Evolutionary conservation across 108 stramenopile genomes (phyloP).

Genomic region (Cyclotella distinguenda): DNA sequence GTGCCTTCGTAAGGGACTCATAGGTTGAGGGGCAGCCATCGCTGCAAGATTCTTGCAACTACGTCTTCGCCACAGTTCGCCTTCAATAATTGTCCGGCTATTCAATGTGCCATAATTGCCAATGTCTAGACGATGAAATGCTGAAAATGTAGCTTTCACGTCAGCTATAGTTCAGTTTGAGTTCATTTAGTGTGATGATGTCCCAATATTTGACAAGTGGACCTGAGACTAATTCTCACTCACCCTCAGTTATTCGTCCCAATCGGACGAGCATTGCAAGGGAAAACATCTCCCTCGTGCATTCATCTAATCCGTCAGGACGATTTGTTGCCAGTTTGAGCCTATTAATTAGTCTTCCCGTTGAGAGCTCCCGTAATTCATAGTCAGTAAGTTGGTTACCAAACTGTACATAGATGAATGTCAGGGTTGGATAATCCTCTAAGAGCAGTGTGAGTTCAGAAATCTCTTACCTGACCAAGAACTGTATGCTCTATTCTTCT

Average conservation of each 20-base stretch:
- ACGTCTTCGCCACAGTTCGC: conserved; percentile 32
- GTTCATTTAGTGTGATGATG: neutral
- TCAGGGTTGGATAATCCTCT: neutral
- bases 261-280: conserved; percentile 90
- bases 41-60: conserved; percentile 27
- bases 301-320: conserved; percentile 76
- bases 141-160: conserved; percentile 79
- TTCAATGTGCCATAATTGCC: conserved; percentile 66
- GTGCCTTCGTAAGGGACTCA: neutral
- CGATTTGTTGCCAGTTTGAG: conserved; percentile 68
- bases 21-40: neutral
- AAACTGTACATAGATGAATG: conserved; percentile 47
- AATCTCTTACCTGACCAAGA: conserved; percentile 39
- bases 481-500: conserved; percentile 81
- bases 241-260: conserved; percentile 74
- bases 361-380: conserved; percentile 81
- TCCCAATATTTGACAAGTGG: neutral
- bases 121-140: conserved; percentile 77
- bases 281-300: conserved; percentile 89
- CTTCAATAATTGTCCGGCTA: conserved; percentile 50
- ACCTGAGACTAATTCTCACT: neutral
- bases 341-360: conserved; percentile 77
- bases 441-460: neutral
- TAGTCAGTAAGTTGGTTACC: conserved; percentile 80
- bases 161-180: conserved; percentile 44